A percentile compares a stretch with the other conserved stretches of the same genome.
phyloP scores from a whole-genome alignment of 345 rosid genomes.

The Gossypium anomalum region DNA sequence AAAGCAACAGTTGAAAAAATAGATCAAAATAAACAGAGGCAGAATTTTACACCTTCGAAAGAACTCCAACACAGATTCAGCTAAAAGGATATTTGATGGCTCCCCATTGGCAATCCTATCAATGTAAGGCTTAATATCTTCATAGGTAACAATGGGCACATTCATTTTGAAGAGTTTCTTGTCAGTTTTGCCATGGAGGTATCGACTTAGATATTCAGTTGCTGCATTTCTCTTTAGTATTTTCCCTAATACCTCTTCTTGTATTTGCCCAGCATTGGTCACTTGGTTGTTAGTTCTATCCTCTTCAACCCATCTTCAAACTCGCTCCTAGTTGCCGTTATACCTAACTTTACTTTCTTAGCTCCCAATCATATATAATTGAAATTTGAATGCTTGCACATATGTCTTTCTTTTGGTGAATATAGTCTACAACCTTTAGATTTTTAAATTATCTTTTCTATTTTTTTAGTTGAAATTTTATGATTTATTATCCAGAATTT shows the following conservation, averaged over 20 bases:
- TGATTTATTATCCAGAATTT: too few relatives aligned
- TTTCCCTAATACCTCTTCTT: constrained; percentile 41
- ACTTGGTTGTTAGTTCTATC: constrained; percentile 48
- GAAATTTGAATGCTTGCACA: too few relatives aligned
- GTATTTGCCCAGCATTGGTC: constrained; percentile 48
- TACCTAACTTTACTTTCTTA: background rate
- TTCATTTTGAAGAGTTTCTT: constrained; percentile 50
- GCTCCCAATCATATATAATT: too few relatives aligned
- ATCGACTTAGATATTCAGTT: constrained; percentile 57
- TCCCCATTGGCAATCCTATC: constrained; percentile 35
- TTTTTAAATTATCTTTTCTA: too few relatives aligned
- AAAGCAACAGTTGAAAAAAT: background rate
- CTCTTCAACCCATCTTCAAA: constrained; percentile 18
- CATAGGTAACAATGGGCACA: constrained; percentile 72
- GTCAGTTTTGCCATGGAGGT: constrained; percentile 38
- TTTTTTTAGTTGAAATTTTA: too few relatives aligned
- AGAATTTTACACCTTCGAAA: constrained; percentile 36
- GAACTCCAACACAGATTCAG: constrained; percentile 64
- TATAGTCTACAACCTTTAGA: too few relatives aligned
- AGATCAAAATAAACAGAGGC: background rate
- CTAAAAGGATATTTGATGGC: constrained; percentile 52
- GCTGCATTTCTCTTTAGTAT: constrained; percentile 47
- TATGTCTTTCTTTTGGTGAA: too few relatives aligned
- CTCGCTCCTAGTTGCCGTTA: background rate
- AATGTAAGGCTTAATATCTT: constrained; percentile 54